Conservation (phyloP, 257 asterid genomes). For the Schizonepeta tenuifolia region DNA sequence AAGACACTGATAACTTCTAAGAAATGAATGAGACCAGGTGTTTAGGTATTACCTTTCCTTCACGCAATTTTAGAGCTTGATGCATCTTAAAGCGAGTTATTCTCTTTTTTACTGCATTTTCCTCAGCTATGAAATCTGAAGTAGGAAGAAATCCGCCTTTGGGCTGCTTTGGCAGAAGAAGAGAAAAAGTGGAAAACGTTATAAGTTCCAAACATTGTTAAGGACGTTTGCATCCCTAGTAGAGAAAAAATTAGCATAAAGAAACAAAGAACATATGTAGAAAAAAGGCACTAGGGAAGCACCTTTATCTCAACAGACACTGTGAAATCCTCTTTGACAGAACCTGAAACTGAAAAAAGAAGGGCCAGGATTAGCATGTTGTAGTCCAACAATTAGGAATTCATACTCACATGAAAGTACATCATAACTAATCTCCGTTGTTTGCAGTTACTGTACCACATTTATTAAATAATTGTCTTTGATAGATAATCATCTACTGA, state of each 20-base stretch:
- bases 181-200: constrained; percentile 14
- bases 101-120: constrained; percentile 70
- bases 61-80: constrained; percentile 74
- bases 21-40: constrained; percentile 4
- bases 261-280: constrained; percentile 22
- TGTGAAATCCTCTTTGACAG: constrained; percentile 51
- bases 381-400: constrained; percentile 17
- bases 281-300: constrained; percentile 28
- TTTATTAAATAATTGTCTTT: constrained; percentile 5
- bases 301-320: constrained; percentile 94
- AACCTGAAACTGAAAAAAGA: constrained; percentile 52
- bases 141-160: constrained; percentile 86
- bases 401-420: neutral
- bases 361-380: constrained; percentile 29
- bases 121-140: constrained; percentile 74
- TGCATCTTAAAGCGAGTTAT: constrained; percentile 85
- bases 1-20: neutral
- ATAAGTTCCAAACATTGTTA: constrained; percentile 14
- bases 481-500: constrained; percentile 7
- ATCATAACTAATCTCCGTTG: neutral
- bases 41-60: constrained; percentile 61
- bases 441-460: neutral
- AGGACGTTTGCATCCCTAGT: constrained; percentile 24
- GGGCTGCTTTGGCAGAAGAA: constrained; percentile 63
- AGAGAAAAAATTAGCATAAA: neutral